Conservation (phyloP, 2,329 filamentous ascomycete species). For the Sporothrix mexicana region DNA sequence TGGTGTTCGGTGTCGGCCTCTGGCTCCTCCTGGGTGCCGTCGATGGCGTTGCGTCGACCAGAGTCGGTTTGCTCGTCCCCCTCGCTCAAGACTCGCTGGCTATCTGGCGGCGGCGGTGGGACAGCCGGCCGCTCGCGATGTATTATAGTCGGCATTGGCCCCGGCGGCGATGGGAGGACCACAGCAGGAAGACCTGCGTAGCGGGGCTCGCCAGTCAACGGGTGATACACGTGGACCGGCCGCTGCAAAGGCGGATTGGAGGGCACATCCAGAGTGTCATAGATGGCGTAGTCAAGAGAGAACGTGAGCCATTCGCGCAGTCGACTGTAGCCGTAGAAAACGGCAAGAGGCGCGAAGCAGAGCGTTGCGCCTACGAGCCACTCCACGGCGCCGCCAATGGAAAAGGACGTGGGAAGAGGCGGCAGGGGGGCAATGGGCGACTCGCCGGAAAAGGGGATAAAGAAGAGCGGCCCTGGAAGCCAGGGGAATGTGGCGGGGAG, state of each 20-base stretch:
- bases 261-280: slow-evolving; percentile 48
- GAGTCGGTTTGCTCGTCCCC: neutral
- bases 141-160: neutral
- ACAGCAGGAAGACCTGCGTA: slow-evolving; percentile 29
- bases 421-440: slow-evolving; percentile 58
- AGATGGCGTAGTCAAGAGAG: slow-evolving; percentile 50
- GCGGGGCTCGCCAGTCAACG: slow-evolving; percentile 26
- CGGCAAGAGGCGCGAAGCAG: slow-evolving; percentile 54
- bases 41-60: slow-evolving; percentile 25
- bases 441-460: slow-evolving; percentile 59
- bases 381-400: slow-evolving; percentile 47
- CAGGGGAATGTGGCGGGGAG: slow-evolving; percentile 47
- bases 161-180: slow-evolving; percentile 6
- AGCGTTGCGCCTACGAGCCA: slow-evolving; percentile 54
- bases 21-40: neutral
- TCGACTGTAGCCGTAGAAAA: slow-evolving; percentile 53
- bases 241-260: slow-evolving; percentile 30
- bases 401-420: slow-evolving; percentile 49
- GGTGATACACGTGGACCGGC: neutral
- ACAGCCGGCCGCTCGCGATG: slow-evolving; percentile 17
- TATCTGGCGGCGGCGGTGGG: slow-evolving; percentile 29
- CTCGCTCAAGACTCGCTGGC: slow-evolving; percentile 22
- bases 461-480: slow-evolving; percentile 57
- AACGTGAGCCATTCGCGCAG: slow-evolving; percentile 48
- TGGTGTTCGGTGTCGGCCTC: neutral